These are phyloP conservation scores for Excoecaria cochinchinensis DNA, from an alignment of 345 rosid species.

Conservation along the genomic window DNA sequence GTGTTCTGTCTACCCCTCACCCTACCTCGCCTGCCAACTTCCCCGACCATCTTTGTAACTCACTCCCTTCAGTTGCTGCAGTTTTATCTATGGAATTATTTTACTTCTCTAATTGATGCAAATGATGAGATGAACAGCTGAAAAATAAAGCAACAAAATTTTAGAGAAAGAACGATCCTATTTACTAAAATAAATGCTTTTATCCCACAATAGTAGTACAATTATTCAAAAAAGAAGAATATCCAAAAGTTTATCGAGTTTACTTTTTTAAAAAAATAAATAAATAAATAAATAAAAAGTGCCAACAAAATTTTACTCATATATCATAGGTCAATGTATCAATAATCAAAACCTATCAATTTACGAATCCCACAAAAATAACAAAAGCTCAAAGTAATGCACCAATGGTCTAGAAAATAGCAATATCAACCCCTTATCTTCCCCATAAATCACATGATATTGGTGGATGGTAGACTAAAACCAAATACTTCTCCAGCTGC, in stretches of 20 bases:
- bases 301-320: background rate
- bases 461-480: background rate
- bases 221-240: too few relatives aligned
- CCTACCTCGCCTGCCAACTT: slow-evolving; percentile 30
- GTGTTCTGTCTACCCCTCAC: slow-evolving; percentile 26
- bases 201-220: background rate
- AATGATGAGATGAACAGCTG: background rate
- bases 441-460: background rate
- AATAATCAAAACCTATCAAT: background rate
- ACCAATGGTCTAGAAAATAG: background rate
- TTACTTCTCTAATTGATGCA: background rate
- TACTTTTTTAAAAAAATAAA: too few relatives aligned
- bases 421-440: background rate
- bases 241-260: too few relatives aligned
- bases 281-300: background rate
- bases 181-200: background rate
- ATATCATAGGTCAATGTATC: background rate
- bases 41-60: slow-evolving; percentile 25
- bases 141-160: background rate
- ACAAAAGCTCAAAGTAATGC: background rate
- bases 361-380: background rate
- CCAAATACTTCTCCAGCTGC: too few relatives aligned
- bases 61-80: background rate
- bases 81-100: background rate
- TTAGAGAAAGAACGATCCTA: background rate